Base-by-base conservation (phyloP, 192 early-diverging fungal genomes). In the Chytriomyces confervae region DNA sequence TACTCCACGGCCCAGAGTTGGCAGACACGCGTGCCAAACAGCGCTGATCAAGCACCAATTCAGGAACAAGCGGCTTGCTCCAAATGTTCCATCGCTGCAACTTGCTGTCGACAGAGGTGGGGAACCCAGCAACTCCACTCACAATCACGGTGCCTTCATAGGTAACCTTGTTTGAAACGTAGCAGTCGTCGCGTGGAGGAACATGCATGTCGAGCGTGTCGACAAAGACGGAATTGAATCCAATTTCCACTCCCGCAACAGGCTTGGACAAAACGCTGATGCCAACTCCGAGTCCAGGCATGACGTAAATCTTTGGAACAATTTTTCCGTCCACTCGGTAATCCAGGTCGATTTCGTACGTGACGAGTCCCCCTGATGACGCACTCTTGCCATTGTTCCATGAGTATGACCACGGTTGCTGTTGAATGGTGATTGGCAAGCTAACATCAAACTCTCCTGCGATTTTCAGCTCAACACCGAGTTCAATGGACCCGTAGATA, bases 301-400 rank as follows among this genome's bases (percentile, higher is more conserved):
- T 65, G 23, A 65, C 27, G 5, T 27, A 20, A 11, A 65, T 13
- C 16, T 13, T 27, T 11, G 63, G 63, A 27, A 65, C 27, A 16
- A 65, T 27, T 13, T 11, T 65, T 36, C 63, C 63, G 27, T 13
- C n/a, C 11, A 65, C 36, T 1, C 23, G 13, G 36, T 65, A 65
- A 7, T 65, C 36, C 63, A 65, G 27, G 63, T 65, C 63, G 11
- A 65, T 27, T 65, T 65, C 63, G 36, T 65, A 65, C n/a, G 16
- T 27, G 27, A 65, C 27, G 63, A 16, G 11, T 27, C 63, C 36
- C 3, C 63, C 63, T 1, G 63, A 20, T 16, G 13, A 27, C n/a
- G n/a, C n/a, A 13, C 27, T 36, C 5, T 65, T 65, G n/a, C 63
- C 63, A 27, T 65, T 65, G 16, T 16, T 60, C 16, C 20, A 60